Evolutionary conservation across 2,329 filamentous ascomycete genomes (phyloP), one percentile per base, ranked within the genome.

Genomic region (Cercospora citrullina): DNA sequence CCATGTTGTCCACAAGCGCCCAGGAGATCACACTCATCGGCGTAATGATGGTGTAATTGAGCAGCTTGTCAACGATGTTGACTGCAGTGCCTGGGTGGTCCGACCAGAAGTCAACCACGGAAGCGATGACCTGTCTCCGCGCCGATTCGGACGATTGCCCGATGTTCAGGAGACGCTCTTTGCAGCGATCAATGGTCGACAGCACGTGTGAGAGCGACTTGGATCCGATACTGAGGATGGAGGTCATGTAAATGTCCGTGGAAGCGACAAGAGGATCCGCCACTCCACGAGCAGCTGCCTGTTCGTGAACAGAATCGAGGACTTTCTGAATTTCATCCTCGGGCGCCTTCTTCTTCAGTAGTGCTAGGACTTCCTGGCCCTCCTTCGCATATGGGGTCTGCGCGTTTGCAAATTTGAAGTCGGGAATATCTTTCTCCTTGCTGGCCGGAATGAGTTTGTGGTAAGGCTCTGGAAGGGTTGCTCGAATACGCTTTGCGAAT

Each of bases 151-250:
- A 94, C 57, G 88, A 86, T 1, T 89, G 85, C 0, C 92, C 93
- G 42, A 94, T 89, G 67, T 91, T 89, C 2, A 97, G 84, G 0
- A 99, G 88, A 31, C 93, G 89, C 64, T 94, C 92, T 81, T 97
- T 97, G 81, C 91, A 94, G 67, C 95, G 91, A 80, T 99, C 95
- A 72, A 99, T 97, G 79, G 92, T 96, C 8, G 94, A 96, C 16
- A 99, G 87, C 4, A 97, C 93, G 79, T 99, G 95, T 12, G 94
- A 97, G 33, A 99, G 87, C 0, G 94, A 97, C 81, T 99, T 99
- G 71, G 92, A 94, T 55, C 95, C 95, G 60, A 97, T 90, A 81
- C 89, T 95, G 82, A 94, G 95, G 72, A 99, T 94, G 21, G 92
- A 90, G 0, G 94, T 99, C 76, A 97, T 90, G 76, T 97, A 96